Evolutionary conservation across 306 rosid genomes (phyloP).

Genomic region (Gastrolobium bilobum): DNA sequence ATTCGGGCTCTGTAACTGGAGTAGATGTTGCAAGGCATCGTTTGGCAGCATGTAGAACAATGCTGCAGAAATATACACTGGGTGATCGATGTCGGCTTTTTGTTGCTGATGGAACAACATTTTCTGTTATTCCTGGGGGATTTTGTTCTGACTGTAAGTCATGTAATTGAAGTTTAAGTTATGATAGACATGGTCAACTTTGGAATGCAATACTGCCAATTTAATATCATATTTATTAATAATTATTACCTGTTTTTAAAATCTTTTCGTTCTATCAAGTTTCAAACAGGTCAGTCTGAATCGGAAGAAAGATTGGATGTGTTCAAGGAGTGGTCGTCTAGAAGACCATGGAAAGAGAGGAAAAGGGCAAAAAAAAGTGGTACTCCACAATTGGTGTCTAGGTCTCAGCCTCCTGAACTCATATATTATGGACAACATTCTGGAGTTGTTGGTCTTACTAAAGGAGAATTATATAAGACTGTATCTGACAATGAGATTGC

Average conservation of each 20-base stretch:
- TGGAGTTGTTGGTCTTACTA: conserved; percentile 79
- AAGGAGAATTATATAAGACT: conserved; percentile 64
- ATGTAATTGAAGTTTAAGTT: conserved; percentile 60
- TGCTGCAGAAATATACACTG: conserved; percentile 81
- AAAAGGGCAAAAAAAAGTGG: conserved; percentile 60
- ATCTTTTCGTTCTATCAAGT: conserved; percentile 68
- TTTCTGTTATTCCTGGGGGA: conserved; percentile 68
- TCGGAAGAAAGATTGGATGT: conserved; percentile 59
- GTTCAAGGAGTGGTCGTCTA: conserved; percentile 87
- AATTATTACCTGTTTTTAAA: conserved; percentile 48
- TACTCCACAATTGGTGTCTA: conserved; percentile 48
- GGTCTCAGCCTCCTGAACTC: conserved; percentile 74
- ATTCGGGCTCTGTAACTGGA: conserved; percentile 83
- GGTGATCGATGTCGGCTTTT: conserved; percentile 85
- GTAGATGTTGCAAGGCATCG: conserved; percentile 96
- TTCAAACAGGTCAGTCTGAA: conserved; percentile 66
- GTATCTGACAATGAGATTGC: conserved; percentile 56
- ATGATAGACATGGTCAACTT: conserved; percentile 14
- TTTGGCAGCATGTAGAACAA: conserved; percentile 84
- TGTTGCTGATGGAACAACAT: conserved; percentile 85
- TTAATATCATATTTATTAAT: background rate
- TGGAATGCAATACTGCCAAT: conserved; percentile 33
- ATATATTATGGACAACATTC: conserved; percentile 81
- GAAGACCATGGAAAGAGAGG: conserved; percentile 91
- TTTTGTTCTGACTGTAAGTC: conserved; percentile 50